Conservation (phyloP, 2,329 filamentous ascomycete species). For the Aspergillus fijiensis region DNA sequence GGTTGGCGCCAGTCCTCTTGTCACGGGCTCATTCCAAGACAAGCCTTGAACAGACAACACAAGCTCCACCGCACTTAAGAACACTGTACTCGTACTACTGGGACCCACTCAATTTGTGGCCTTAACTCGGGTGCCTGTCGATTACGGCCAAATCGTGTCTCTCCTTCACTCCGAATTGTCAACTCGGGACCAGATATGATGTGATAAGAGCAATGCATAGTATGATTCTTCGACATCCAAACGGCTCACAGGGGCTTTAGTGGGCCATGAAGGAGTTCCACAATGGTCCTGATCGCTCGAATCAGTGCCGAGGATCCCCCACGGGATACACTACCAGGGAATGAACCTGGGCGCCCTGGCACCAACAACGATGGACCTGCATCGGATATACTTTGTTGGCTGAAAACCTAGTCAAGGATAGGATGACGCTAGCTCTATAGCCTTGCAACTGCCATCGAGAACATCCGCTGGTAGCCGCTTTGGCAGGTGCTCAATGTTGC, state of each 20-base stretch:
- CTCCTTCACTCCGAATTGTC: not conserved
- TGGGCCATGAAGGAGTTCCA: constrained; percentile 2
- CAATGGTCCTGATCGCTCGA: constrained; percentile 8
- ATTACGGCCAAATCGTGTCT: constrained; percentile 1
- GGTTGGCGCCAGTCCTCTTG: not conserved
- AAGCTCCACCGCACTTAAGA: constrained; percentile 1
- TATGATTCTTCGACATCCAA: not conserved
- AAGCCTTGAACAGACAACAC: constrained; percentile 6
- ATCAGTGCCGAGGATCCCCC: constrained; percentile 5
- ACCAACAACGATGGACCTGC: constrained; percentile 7
- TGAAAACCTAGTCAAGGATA: constrained; percentile 12
- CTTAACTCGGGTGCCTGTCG: constrained; percentile 10
- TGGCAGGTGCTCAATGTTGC: constrained; percentile 14
- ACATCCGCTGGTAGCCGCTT: constrained; percentile 16
- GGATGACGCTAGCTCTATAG: constrained; percentile 6
- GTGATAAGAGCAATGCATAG: constrained; percentile 4
- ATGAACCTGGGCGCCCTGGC: constrained; percentile 1
- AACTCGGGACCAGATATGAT: constrained; percentile 7
- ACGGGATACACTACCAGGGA: constrained; percentile 3
- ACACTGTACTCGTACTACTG: too few species aligned
- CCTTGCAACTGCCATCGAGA: constrained; percentile 10
- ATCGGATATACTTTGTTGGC: constrained; percentile 11
- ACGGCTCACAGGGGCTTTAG: not conserved
- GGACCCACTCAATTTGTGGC: constrained; percentile 1
- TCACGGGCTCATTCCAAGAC: not conserved